A percentile compares a stretch with the other conserved stretches of the same genome.
Conservation (phyloP, 139 green algal species). For the Marvania coccoides region DNA sequence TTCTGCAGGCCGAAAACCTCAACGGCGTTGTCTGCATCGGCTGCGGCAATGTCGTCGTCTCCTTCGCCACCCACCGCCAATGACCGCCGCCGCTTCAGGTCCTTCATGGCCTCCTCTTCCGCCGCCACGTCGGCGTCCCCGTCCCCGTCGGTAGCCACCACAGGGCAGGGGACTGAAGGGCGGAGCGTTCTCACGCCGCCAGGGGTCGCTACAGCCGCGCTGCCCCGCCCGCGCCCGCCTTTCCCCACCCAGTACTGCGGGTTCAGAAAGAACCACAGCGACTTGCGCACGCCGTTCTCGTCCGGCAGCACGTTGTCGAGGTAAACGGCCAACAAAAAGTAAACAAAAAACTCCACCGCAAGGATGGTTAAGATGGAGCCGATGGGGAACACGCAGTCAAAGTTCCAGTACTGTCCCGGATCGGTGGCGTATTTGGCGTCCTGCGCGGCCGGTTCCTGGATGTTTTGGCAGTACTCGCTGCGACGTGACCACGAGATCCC, state of each 20-base stretch:
- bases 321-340: constrained; percentile 77
- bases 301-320: constrained; percentile 87
- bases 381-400: constrained; percentile 61
- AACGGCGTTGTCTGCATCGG: constrained; percentile 38
- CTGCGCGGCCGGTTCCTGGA: constrained; percentile 8
- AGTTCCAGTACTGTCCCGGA: constrained; percentile 42
- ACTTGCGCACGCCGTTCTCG: constrained; percentile 43
- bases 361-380: constrained; percentile 32
- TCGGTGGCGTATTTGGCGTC: neutral
- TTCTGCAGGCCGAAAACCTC: constrained; percentile 80
- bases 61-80: neutral
- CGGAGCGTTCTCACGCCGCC: too few relatives aligned
- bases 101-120: constrained; percentile 53
- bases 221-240: neutral
- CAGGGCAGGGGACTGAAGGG: neutral
- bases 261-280: constrained; percentile 50
- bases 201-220: neutral
- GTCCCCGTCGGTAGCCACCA: neutral
- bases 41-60: neutral
- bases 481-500: constrained; percentile 43
- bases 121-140: constrained; percentile 56
- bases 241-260: constrained; percentile 55
- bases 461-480: constrained; percentile 27
- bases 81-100: constrained; percentile 13
- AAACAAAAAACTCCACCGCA: constrained; percentile 40